Evolutionary conservation across 2,329 filamentous ascomycete species (phyloP), one percentile per base, ranked within the genome.

Genomic region (Colletotrichum incanum): DNA sequence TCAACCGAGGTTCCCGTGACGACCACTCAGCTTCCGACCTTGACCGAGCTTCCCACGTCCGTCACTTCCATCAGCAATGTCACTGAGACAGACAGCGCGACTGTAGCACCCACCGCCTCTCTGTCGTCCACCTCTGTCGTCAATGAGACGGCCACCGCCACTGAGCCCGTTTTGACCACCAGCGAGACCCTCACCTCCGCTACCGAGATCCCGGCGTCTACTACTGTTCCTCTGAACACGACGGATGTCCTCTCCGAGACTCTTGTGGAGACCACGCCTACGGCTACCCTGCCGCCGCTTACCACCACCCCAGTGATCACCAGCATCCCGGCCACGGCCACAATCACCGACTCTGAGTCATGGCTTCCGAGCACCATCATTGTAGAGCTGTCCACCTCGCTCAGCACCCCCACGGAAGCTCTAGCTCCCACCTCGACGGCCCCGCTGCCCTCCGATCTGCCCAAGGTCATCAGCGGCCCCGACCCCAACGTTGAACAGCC

Each of bases 401-500:
- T 81, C 39, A 84, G 84, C 70, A 76, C 84, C 63, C 76, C 80
- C 76, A 83, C 81, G 5, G 82, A 77, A 49, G 76, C 78, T 18
- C 76, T 81, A 8, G 81, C 84, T 14, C 84, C 84, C 0, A 83
- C 86, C 2, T 84, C 83, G 7, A 78, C 85, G 0, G 87, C 86
- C 23, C 86, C 87, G 28, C 84, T 94, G 65, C 92, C 93, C 0
- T 89, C 90, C 0, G 85, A 86, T 45, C 86, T 97, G 71, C 95
- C 95, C 26, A 90, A 90, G 77, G 89, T 93, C 54, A 95, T 98
- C 75, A 89, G 91, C 37, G 94, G 94, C 11, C 89, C 90, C 50
- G 86, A 88, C 67, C 88, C 89, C 39, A 86, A 88, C 60, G 76
- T 80, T 12, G 72, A 83, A 5, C 81, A 86, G 23, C 93, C 94